Conservation (phyloP, 495 filamentous ascomycete species). For the Podospora pseudocomata region DNA sequence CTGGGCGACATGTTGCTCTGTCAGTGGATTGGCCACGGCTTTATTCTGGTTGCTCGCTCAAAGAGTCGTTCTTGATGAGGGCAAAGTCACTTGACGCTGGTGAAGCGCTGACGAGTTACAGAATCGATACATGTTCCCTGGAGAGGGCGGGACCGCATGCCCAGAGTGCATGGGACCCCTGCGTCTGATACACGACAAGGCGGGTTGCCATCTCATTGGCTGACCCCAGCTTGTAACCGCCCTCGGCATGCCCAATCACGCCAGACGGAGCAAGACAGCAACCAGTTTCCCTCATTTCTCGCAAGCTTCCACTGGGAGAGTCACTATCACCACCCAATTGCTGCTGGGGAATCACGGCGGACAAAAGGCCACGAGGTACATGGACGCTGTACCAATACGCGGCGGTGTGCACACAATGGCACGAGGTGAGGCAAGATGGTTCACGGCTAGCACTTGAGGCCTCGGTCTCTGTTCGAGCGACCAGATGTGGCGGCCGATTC, state of each 20-base stretch:
- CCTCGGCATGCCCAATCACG: slow-evolving; percentile 42
- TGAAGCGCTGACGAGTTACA: slow-evolving; percentile 33
- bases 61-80: background rate
- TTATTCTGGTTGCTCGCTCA: background rate
- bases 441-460: background rate
- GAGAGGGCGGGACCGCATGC: slow-evolving; percentile 5
- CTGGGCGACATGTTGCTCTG: background rate
- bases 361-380: background rate
- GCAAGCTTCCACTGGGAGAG: slow-evolving; percentile 12
- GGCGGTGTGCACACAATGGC: background rate
- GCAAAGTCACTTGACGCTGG: slow-evolving; percentile 27
- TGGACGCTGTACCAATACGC: background rate
- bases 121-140: slow-evolving; percentile 25
- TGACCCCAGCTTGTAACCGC: slow-evolving; percentile 37
- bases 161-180: slow-evolving; percentile 16
- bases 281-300: slow-evolving; percentile 22
- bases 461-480: background rate
- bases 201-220: slow-evolving; percentile 37
- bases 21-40: background rate
- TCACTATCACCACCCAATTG: slow-evolving; percentile 1
- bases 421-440: background rate
- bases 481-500: slow-evolving; percentile 2
- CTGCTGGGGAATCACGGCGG: background rate
- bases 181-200: slow-evolving; percentile 21
- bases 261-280: slow-evolving; percentile 20